Base-by-base conservation (phyloP, 2,329 filamentous ascomycete species). In the Claviceps maximensis region DNA sequence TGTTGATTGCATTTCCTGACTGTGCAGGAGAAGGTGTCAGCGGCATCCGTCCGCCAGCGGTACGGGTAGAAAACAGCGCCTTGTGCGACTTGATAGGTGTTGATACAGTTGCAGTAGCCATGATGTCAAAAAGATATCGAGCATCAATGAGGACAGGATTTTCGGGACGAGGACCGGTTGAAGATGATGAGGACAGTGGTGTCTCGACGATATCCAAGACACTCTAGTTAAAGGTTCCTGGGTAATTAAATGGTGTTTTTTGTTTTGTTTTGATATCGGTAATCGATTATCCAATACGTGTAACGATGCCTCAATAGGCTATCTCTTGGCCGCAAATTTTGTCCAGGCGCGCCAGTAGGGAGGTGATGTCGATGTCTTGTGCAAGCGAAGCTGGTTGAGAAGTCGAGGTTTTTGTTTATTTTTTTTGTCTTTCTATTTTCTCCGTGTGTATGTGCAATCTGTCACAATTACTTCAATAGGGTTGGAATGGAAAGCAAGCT, bases 51-150 rank as follows among this genome's bases (percentile, higher is more conserved):
- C 90, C 89, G 73, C 91, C 90, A 70, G 90, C 93, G 67, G 90
- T 93, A 69, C 89, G 89, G 61, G 87, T 82, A 61, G 86, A 89
- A 76, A 97, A 96, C 64, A 96, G 80, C 55, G 89, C 89, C 72
- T 86, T 83, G 71, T 95, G 91, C 78, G 87, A 93, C 79, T 96
- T 97, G 68, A 93, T 78, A 56, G 93, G 93, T 56, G 93, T 97
- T 64, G 89, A 87, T 71, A 96, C 82, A 67, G 80, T 74, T 69
- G 84, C 69, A 56, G 73, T 86, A 68, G 91, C 89, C 91, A 97
- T 97, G 68, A 63, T 79, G 71, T 67, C 63, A 64, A 61, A 63
- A 10, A 53, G 60, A 52, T 52, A 51, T 53, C 40, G 17, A 25
- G 29, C 44, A 57, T 58, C 53, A 50, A 60, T 51, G 54, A 55